These are phyloP conservation scores for Penicillium glabrum DNA, from an alignment of 2,329 filamentous ascomycete species.

Conservation along the genomic window DNA sequence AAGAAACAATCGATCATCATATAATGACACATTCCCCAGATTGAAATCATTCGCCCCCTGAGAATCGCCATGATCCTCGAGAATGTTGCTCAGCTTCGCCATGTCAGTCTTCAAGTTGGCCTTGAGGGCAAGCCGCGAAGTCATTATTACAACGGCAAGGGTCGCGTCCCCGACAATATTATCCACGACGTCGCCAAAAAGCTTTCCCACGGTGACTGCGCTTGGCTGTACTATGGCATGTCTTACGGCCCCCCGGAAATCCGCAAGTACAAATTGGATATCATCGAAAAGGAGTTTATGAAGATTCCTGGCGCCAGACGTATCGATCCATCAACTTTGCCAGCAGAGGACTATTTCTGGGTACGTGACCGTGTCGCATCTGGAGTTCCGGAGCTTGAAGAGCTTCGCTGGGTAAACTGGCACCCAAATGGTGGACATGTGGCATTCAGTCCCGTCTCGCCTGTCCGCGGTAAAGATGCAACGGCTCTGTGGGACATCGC, in stretches of 20 bases:
- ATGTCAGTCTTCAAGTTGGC: slow-evolving; percentile 4
- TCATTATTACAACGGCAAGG: slow-evolving; percentile 7
- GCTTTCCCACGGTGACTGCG: slow-evolving; percentile 2
- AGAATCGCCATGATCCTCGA: slow-evolving; percentile 11
- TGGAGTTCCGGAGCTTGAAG: slow-evolving; percentile 5
- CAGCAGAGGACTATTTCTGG: not conserved
- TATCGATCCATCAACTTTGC: not conserved
- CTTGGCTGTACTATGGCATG: slow-evolving; percentile 12
- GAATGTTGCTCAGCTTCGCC: slow-evolving; percentile 10
- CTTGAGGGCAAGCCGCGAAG: slow-evolving; percentile 9
- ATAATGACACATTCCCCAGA: not conserved
- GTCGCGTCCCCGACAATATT: not conserved
- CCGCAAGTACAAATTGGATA: slow-evolving; percentile 10
- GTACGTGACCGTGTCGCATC: not conserved
- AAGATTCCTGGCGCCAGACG: slow-evolving; percentile 6
- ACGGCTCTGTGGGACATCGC: slow-evolving; percentile 7
- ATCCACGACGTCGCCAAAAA: slow-evolving; percentile 6
- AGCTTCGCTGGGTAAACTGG: slow-evolving; percentile 12
- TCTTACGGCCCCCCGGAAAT: slow-evolving; percentile 8
- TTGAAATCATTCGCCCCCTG: slow-evolving; percentile 10
- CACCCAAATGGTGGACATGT: slow-evolving; percentile 11
- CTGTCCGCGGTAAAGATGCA: slow-evolving; percentile 6
- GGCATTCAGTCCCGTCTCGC: slow-evolving; percentile 9
- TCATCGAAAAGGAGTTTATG: slow-evolving; percentile 12
- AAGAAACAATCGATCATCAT: not conserved